Percentiles rank a stretch among this genome's conserved stretches.
These are phyloP conservation scores for Nakazawaea wyomingensis DNA, from an alignment of 805 yeast species.

Conservation along the genomic window DNA sequence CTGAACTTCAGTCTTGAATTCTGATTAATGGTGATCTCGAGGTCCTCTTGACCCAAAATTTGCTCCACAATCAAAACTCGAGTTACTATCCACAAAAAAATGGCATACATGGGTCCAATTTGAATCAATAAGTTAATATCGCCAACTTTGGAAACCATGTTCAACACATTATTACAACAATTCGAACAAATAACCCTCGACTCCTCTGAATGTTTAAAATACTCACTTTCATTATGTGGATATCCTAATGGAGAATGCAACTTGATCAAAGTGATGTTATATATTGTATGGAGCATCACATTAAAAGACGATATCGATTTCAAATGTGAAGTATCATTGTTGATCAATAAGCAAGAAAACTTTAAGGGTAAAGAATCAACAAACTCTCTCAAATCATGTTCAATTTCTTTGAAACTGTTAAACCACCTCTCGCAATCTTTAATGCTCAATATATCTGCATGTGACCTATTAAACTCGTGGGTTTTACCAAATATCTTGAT, in stretches of 20 bases:
- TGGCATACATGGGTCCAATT: slow-evolving; percentile 28
- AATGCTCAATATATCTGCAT: neutral
- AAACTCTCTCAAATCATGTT: slow-evolving; percentile 2
- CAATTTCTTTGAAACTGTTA: neutral
- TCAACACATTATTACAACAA: slow-evolving; percentile 8
- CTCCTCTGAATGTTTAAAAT: slow-evolving; percentile 18
- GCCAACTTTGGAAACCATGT: slow-evolving; percentile 1
- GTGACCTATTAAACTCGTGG: slow-evolving; percentile 6
- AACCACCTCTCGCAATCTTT: slow-evolving; percentile 4
- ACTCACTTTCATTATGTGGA: slow-evolving; percentile 20
- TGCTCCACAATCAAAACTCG: slow-evolving; percentile 27
- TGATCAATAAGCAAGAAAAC: slow-evolving; percentile 5
- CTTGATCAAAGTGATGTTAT: slow-evolving; percentile 20
- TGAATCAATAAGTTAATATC: neutral
- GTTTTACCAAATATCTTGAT: slow-evolving; percentile 9
- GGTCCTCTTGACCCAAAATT: slow-evolving; percentile 10
- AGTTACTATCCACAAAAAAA: slow-evolving; percentile 28
- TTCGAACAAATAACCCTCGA: slow-evolving; percentile 17
- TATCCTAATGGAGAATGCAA: slow-evolving; percentile 22
- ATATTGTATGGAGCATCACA: slow-evolving; percentile 9
- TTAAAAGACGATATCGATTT: neutral
- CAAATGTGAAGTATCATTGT: slow-evolving; percentile 2
- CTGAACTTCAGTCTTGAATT: slow-evolving; percentile 1
- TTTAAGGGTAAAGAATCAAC: slow-evolving; percentile 8
- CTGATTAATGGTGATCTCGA: slow-evolving; percentile 1